These are phyloP conservation scores for Leptodontidium sp. DNA, from an alignment of 2,329 filamentous ascomycete genomes.

Conservation along the genomic window DNA sequence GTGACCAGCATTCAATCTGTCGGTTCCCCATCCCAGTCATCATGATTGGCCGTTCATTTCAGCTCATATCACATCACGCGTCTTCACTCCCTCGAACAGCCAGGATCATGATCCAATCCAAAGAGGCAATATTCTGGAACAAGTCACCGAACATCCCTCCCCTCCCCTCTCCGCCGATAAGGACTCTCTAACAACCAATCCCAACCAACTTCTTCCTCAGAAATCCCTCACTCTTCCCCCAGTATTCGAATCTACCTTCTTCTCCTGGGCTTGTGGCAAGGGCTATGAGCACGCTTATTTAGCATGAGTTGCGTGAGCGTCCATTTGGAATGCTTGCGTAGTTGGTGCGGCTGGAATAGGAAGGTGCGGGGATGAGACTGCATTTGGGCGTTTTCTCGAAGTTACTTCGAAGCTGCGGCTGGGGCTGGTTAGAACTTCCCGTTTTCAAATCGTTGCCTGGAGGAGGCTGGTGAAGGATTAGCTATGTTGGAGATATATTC, in stretches of 20 bases:
- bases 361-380: neutral
- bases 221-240: neutral
- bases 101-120: neutral
- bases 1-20: neutral
- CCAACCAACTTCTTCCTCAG: too few relatives aligned
- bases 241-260: neutral
- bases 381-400: neutral
- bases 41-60: conserved; percentile 2
- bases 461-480: neutral
- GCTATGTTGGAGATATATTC: too few relatives aligned
- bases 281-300: neutral
- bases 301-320: neutral
- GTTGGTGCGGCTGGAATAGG: neutral
- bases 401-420: neutral
- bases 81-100: neutral
- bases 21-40: neutral
- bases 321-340: neutral
- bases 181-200: neutral
- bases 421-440: neutral
- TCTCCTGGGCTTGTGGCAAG: neutral
- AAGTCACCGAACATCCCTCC: conserved; percentile 9
- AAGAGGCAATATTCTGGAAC: conserved; percentile 23
- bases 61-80: conserved; percentile 2
- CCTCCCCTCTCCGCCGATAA: neutral
- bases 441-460: neutral